Conservation (phyloP, 768 basidiomycete species). For the Lactifluus volemus region DNA sequence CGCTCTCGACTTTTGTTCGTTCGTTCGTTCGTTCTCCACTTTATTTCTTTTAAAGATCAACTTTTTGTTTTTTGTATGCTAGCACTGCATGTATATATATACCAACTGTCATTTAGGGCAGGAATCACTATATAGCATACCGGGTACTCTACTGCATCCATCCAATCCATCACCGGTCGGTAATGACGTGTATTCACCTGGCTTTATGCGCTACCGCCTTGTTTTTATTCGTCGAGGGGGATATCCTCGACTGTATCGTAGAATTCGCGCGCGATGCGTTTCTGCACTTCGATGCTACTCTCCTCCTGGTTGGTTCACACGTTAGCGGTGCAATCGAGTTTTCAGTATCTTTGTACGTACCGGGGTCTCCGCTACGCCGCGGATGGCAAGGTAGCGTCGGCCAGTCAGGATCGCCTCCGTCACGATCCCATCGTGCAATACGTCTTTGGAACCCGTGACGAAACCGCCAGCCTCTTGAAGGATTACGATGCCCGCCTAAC, state of each 20-base stretch:
- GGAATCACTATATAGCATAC: constrained; percentile 6
- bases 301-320: constrained; percentile 33
- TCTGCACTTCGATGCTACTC: constrained; percentile 51
- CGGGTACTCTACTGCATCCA: constrained; percentile 2
- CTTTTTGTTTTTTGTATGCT: not conserved
- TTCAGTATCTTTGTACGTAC: constrained; percentile 27
- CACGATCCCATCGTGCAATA: constrained; percentile 38
- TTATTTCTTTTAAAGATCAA: not conserved
- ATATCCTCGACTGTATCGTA: constrained; percentile 75
- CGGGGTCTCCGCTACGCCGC: constrained; percentile 53
- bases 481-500: constrained; percentile 78
- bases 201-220: not conserved
- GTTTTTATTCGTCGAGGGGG: constrained; percentile 20
- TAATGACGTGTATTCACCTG: constrained; percentile 7
- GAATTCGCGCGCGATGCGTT: constrained; percentile 76
- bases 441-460: constrained; percentile 58
- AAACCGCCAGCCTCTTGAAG: constrained; percentile 82
- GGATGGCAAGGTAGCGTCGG: constrained; percentile 72
- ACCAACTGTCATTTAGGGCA: too few relatives aligned
- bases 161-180: not conserved
- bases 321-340: not conserved
- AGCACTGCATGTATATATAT: not conserved
- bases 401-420: constrained; percentile 65
- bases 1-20: not conserved
- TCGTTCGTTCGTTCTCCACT: not conserved